A percentile compares a stretch with the other conserved stretches of the same genome.
phyloP scores from a whole-genome alignment of 495 filamentous ascomycete species.

The Ramalina peruviana region DNA sequence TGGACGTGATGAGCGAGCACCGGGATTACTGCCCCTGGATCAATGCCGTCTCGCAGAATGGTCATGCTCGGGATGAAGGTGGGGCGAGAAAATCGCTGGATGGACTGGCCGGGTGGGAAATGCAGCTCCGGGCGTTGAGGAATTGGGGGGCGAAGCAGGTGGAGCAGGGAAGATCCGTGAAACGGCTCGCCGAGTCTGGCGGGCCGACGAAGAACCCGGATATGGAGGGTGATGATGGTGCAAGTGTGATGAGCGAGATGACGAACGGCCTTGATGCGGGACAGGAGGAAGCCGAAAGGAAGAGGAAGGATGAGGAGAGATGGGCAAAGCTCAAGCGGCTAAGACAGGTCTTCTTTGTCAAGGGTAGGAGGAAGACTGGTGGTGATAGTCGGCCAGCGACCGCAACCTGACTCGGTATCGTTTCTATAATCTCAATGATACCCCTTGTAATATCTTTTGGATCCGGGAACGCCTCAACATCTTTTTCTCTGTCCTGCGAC shows the following conservation, averaged over 20 bases:
- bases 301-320: constrained; percentile 34
- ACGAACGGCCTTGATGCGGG: constrained; percentile 15
- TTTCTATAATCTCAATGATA: too few species aligned
- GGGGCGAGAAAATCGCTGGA: constrained; percentile 9
- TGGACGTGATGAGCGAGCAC: constrained; percentile 57
- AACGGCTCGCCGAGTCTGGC: not conserved
- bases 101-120: constrained; percentile 32
- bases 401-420: too few species aligned
- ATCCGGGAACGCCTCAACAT: too few species aligned
- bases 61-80: constrained; percentile 14
- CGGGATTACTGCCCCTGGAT: constrained; percentile 76
- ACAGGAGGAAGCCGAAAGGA: constrained; percentile 20
- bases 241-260: constrained; percentile 15
- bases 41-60: constrained; percentile 44
- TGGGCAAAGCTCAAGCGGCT: constrained; percentile 37
- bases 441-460: too few species aligned
- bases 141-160: constrained; percentile 6
- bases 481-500: too few species aligned
- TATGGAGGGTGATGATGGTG: not conserved
- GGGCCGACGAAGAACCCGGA: not conserved
- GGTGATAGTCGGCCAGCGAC: not conserved
- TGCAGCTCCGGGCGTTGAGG: constrained; percentile 27
- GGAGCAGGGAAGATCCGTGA: not conserved
- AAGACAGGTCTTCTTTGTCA: constrained; percentile 32
- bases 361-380: constrained; percentile 13